Evolutionary conservation across 352 stramenopile genomes (phyloP).

Genomic region (Globisporangium spiculum): DNA sequence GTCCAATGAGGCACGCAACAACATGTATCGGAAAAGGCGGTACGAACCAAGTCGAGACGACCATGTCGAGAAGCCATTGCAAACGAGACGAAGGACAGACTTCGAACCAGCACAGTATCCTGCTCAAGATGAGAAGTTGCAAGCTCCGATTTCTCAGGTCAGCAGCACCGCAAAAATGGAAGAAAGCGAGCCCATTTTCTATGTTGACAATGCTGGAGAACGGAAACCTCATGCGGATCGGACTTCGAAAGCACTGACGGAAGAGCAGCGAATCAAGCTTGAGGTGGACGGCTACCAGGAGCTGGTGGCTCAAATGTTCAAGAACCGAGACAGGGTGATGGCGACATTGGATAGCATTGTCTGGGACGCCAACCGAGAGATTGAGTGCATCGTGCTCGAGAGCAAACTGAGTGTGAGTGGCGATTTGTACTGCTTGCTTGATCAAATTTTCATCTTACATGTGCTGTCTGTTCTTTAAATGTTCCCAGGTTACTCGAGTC

Average conservation of each 20-base stretch:
- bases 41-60: slow-evolving; percentile 19
- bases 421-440: neutral
- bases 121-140: neutral
- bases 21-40: slow-evolving; percentile 14
- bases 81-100: slow-evolving; percentile 3
- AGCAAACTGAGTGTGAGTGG: slow-evolving; percentile 23
- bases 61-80: slow-evolving; percentile 1
- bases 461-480: neutral
- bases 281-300: slow-evolving; percentile 62
- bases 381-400: slow-evolving; percentile 19
- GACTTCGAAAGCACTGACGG: slow-evolving; percentile 20
- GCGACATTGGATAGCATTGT: slow-evolving; percentile 29
- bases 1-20: neutral
- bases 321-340: slow-evolving; percentile 38
- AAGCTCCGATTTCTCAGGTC: neutral
- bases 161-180: neutral
- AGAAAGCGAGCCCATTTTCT: slow-evolving; percentile 5
- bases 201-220: slow-evolving; percentile 47
- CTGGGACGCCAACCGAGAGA: slow-evolving; percentile 34
- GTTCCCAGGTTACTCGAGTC: slow-evolving; percentile 10
- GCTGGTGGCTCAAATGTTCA: slow-evolving; percentile 52
- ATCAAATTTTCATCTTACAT: neutral
- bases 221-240: slow-evolving; percentile 18
- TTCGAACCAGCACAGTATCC: neutral
- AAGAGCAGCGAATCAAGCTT: slow-evolving; percentile 33